phyloP scores from a whole-genome alignment of 1,139 yeast species.

The Nadsonia commutata region DNA sequence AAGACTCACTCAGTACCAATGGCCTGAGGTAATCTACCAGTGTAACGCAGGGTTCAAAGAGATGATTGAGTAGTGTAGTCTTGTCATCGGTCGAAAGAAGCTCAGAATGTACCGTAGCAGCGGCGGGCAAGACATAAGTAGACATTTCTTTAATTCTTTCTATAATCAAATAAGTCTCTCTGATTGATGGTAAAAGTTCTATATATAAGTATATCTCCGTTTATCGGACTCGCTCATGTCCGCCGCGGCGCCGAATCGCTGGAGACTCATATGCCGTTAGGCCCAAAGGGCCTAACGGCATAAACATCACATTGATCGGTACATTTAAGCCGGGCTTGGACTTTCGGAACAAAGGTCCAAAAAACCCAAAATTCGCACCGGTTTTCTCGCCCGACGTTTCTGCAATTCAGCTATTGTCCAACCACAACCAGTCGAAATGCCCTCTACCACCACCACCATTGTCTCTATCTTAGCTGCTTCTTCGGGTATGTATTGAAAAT shows the following conservation, averaged over 20 bases:
- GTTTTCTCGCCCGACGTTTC: neutral
- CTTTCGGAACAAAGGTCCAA: neutral
- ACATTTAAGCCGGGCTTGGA: neutral
- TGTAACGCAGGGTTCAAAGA: conserved; percentile 56
- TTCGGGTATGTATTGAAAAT: conserved; percentile 17
- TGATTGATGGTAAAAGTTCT: no score
- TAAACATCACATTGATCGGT: neutral
- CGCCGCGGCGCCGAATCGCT: no score
- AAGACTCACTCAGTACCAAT: conserved; percentile 14
- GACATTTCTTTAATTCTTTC: no score
- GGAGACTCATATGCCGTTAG: neutral
- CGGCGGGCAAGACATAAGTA: neutral
- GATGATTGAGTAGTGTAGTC: conserved; percentile 27
- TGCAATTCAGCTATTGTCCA: no score
- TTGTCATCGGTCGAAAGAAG: neutral
- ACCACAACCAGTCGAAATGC: no score
- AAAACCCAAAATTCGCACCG: conserved; percentile 1
- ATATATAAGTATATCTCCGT: no score
- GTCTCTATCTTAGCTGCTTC: conserved; percentile 20
- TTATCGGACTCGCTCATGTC: no score
- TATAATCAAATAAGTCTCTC: no score
- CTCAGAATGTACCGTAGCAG: neutral
- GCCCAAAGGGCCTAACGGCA: neutral
- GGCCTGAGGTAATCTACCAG: conserved; percentile 32
- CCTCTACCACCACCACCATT: conserved; percentile 19